A percentile compares a stretch with the other conserved stretches of the same genome.
phyloP scores from a whole-genome alignment of 2,329 filamentous ascomycete species.

The Aspergillus versicolor region DNA sequence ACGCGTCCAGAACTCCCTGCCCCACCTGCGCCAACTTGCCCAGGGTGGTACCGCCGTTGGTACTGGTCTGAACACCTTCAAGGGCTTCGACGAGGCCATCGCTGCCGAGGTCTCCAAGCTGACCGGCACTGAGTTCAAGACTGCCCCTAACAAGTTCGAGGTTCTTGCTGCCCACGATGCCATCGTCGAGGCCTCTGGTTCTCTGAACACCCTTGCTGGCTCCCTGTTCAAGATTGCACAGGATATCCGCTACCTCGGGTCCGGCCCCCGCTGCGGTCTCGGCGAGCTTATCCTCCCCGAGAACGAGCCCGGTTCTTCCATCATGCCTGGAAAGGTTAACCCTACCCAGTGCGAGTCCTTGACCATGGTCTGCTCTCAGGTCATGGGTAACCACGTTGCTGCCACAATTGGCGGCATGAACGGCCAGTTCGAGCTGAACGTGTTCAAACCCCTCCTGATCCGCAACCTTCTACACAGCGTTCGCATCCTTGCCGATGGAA shows the following conservation, averaged over 20 bases:
- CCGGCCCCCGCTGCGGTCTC: slow-evolving; percentile 90
- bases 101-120: slow-evolving; percentile 87
- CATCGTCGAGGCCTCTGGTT: slow-evolving; percentile 88
- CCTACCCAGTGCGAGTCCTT: slow-evolving; percentile 96
- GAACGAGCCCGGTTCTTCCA: slow-evolving; percentile 96
- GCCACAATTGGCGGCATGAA: slow-evolving; percentile 93
- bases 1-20: slow-evolving; percentile 78
- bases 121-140: slow-evolving; percentile 91
- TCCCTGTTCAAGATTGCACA: slow-evolving; percentile 98
- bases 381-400: slow-evolving; percentile 95
- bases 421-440: slow-evolving; percentile 98
- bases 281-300: slow-evolving; percentile 91
- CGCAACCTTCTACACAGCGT: slow-evolving; percentile 91
- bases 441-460: slow-evolving; percentile 97
- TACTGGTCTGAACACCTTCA: slow-evolving; percentile 95
- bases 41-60: slow-evolving; percentile 97
- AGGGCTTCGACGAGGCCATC: slow-evolving; percentile 91
- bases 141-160: slow-evolving; percentile 98
- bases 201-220: slow-evolving; percentile 85
- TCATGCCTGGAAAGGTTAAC: slow-evolving; percentile 99
- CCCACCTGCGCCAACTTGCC: slow-evolving; percentile 80
- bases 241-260: slow-evolving; percentile 95
- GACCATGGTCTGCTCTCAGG: slow-evolving; percentile 96
- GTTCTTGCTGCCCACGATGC: slow-evolving; percentile 94
- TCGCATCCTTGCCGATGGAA: slow-evolving; percentile 83